Evolutionary conservation across 495 filamentous ascomycete genomes (phyloP), one percentile per base, ranked within the genome.

Genomic region (Tuber indicum): DNA sequence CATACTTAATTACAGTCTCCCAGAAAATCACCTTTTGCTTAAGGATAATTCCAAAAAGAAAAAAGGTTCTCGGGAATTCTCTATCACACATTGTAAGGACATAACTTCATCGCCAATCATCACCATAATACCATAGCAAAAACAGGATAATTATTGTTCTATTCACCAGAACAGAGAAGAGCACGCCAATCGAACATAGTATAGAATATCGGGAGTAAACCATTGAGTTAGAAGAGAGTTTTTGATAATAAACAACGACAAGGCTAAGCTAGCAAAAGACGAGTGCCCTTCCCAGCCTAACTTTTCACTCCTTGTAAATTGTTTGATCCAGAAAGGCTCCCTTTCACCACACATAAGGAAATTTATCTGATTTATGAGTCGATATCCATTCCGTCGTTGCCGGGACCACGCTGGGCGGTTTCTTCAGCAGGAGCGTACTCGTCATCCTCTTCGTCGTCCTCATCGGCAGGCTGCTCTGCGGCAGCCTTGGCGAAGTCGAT

Each of bases 401-500:
- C 58, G 26, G 58, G 26, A 2, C 58, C 58, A 36, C 14, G 58
- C 58, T 66, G 26, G 58, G 14, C 14, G 26, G 12, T 36, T 66
- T 66, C 32, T 2, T 66, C 32, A 19, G 86, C 86, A 78, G 87
- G 87, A 71, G 72, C 47, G 46, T 79, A 82, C 70, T 93, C 91
- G 49, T 92, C 91, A 52, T 95, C 92, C 19, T 96, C 93, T 0
- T 94, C 92, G 8, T 93, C 91, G 4, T 94, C 92, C 2, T 92
- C 92, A 66, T 90, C 89, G 52, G 87, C 87, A 19, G 90, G 91
- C 73, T 88, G 87, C 83, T 90, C 88, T 81, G 89, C 85, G n/a
- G 91, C 91, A 16, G 92, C 92, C 84, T 94, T 91, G 79, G 90
- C 91, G 84, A 91, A 96, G 86, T 97, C 91, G 79, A 96, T 93